Evolutionary conservation across 1,284 basidiomycete genomes (phyloP).

Genomic region (Tylopilus orsonianus): DNA sequence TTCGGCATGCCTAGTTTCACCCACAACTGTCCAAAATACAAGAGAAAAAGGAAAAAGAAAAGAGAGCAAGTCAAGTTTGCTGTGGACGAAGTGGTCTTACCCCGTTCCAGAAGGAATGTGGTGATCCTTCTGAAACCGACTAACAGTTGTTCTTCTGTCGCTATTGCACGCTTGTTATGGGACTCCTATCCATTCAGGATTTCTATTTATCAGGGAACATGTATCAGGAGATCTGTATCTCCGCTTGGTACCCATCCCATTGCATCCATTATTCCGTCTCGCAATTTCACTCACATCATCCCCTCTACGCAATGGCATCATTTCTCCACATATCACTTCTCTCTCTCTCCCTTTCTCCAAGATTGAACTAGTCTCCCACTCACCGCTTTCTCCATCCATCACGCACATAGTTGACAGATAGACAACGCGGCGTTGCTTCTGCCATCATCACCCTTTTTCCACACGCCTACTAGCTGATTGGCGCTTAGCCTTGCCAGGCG

Average conservation of each 20-base stretch:
- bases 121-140: constrained; percentile 20
- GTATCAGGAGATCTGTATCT: constrained; percentile 29
- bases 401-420: constrained; percentile 24
- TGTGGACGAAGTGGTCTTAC: constrained; percentile 21
- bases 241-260: constrained; percentile 24
- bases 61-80: constrained; percentile 2
- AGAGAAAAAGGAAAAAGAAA: constrained; percentile 8
- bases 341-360: constrained; percentile 21
- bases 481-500: constrained; percentile 13
- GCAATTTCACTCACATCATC: constrained; percentile 33
- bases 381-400: constrained; percentile 14
- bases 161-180: constrained; percentile 27
- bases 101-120: constrained; percentile 22
- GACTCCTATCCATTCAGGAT: constrained; percentile 31
- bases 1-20: constrained; percentile 8
- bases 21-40: constrained; percentile 10
- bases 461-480: constrained; percentile 10
- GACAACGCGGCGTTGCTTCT: constrained; percentile 18
- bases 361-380: constrained; percentile 14
- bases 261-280: constrained; percentile 23
- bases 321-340: constrained; percentile 25
- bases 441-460: constrained; percentile 11
- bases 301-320: constrained; percentile 30
- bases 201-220: constrained; percentile 36
- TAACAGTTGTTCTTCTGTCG: constrained; percentile 18